Evolutionary conservation across 768 basidiomycete genomes (phyloP).

Genomic region (Pisolithus tinctorius): DNA sequence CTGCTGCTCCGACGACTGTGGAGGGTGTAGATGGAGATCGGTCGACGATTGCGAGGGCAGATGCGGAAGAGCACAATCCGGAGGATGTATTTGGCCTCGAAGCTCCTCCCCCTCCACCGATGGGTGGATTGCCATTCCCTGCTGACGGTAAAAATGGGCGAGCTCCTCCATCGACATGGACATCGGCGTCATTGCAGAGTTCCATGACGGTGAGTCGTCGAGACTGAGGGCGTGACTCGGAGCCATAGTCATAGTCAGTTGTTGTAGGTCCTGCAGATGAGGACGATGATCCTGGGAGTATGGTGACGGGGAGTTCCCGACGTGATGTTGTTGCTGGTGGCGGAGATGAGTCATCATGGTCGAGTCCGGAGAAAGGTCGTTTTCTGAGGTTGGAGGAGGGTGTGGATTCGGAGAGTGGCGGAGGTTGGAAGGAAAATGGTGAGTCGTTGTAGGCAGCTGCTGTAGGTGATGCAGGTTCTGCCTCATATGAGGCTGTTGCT

Average conservation of each 20-base stretch:
- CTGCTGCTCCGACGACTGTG: background rate
- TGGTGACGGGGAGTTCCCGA: conserved; percentile 27
- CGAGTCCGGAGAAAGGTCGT: conserved; percentile 56
- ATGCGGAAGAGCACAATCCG: conserved; percentile 41
- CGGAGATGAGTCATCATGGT: conserved; percentile 31
- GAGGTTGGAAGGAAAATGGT: conserved; percentile 73
- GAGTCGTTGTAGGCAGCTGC: conserved; percentile 41
- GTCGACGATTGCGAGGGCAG: conserved; percentile 48
- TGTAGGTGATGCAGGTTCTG: conserved; percentile 18
- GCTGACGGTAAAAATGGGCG: conserved; percentile 40
- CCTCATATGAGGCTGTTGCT: conserved; percentile 15
- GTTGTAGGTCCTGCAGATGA: conserved; percentile 18
- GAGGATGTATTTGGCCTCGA: conserved; percentile 40
- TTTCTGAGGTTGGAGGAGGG: conserved; percentile 44
- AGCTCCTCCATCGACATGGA: conserved; percentile 37
- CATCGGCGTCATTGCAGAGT: conserved; percentile 71
- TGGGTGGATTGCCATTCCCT: background rate
- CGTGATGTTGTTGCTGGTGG: conserved; percentile 17
- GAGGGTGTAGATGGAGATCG: conserved; percentile 22
- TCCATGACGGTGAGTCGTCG: conserved; percentile 81
- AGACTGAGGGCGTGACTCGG: conserved; percentile 73
- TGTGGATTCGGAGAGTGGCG: conserved; percentile 33
- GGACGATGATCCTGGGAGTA: conserved; percentile 2
- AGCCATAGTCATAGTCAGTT: conserved; percentile 56
- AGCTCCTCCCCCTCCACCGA: conserved; percentile 14